A percentile compares a stretch with the other conserved stretches of the same genome.
Conservation (phyloP, 805 yeast genomes). For the Hanseniaspora occidentalis region DNA sequence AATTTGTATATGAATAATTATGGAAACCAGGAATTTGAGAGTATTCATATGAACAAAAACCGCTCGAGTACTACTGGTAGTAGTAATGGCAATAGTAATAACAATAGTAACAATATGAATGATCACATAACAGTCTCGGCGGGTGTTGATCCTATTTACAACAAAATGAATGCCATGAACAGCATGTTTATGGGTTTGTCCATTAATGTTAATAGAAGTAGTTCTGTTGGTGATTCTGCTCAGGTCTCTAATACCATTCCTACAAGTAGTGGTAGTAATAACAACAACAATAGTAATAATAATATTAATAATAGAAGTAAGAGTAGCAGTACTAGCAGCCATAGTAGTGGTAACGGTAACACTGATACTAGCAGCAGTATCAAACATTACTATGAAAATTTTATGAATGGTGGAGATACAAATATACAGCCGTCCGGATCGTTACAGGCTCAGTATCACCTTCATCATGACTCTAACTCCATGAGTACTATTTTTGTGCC, state of each 20-base stretch:
- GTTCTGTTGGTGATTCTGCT: constrained; percentile 1
- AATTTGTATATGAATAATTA: constrained; percentile 3
- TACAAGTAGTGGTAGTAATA: neutral
- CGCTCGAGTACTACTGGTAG: neutral
- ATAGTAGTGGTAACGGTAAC: neutral
- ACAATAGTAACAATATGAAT: neutral
- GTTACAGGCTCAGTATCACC: too few relatives aligned
- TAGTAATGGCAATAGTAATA: neutral
- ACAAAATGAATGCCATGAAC: neutral
- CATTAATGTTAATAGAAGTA: neutral
- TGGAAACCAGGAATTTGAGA: neutral
- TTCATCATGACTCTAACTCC: too few relatives aligned
- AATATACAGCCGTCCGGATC: too few relatives aligned
- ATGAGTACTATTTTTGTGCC: too few relatives aligned
- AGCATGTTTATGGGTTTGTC: neutral
- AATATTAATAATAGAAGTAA: neutral
- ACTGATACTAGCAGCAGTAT: neutral
- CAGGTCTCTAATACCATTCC: constrained; percentile 3
- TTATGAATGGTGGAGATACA: too few relatives aligned
- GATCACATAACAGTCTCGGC: neutral
- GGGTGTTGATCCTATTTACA: neutral
- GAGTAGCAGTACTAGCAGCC: neutral
- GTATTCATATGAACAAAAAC: neutral
- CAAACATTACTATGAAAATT: too few relatives aligned
- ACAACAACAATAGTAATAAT: neutral